phyloP scores from a whole-genome alignment of 1,139 yeast genomes.

The Zygoascus meyerae region DNA sequence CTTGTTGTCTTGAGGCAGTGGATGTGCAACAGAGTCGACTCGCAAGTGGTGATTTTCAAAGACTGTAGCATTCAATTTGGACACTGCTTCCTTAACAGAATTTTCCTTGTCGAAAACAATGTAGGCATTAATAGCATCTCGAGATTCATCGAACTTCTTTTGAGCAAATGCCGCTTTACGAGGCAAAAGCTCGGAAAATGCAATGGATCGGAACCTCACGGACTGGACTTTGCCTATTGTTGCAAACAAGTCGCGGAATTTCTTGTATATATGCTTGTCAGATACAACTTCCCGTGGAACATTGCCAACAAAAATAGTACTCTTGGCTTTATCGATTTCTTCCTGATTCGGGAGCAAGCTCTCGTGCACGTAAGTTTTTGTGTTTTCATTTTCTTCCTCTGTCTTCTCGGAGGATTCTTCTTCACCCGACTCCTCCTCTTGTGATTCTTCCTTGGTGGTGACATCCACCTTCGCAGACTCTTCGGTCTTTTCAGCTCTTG shows the following conservation, averaged over 20 bases:
- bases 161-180: constrained; percentile 86
- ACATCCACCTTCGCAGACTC: constrained; percentile 22
- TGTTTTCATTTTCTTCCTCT: constrained; percentile 19
- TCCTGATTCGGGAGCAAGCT: constrained; percentile 15
- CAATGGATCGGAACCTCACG: constrained; percentile 85
- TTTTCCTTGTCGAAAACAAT: constrained; percentile 61
- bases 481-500: constrained; percentile 27
- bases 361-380: constrained; percentile 13
- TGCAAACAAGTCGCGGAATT: constrained; percentile 57
- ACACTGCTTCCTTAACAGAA: constrained; percentile 48
- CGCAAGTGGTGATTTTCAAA: constrained; percentile 73
- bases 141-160: constrained; percentile 67
- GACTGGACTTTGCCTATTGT: constrained; percentile 60
- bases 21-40: constrained; percentile 89
- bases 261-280: constrained; percentile 54
- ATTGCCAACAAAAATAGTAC: constrained; percentile 88
- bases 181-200: constrained; percentile 83
- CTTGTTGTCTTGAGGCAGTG: constrained; percentile 77
- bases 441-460: constrained; percentile 21
- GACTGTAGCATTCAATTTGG: constrained; percentile 54
- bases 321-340: constrained; percentile 79
- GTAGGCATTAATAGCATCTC: constrained; percentile 85
- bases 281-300: constrained; percentile 61
- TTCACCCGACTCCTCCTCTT: constrained; percentile 17
- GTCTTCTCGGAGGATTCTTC: constrained; percentile 14